Evolutionary conservation across 2,329 filamentous ascomycete species (phyloP), one percentile per base, ranked within the genome.

Genomic region (Trematosphaeria pertusa): DNA sequence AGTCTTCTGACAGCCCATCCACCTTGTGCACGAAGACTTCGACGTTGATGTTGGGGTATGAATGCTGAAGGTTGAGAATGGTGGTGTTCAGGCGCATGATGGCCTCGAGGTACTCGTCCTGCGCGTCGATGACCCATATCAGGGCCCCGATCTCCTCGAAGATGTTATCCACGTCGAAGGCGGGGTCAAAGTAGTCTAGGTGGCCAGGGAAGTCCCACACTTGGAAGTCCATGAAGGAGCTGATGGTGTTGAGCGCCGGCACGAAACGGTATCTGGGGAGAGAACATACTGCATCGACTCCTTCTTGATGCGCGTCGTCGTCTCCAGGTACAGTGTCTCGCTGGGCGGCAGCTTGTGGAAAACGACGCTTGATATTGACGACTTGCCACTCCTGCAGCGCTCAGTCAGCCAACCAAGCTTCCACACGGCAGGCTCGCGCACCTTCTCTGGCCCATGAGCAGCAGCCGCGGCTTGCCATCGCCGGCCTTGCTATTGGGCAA

Each of bases 1-100:
- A 97, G 72, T 99, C 94, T 59, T 97, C 94, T 20, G 90, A 94
- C 12, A 99, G 81, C n/a, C 92, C 93, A 69, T 99, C 94, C 24
- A 97, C 93, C 73, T 99, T 99, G 81, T 99, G 94, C 62, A 99
- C 96, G 73, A 99, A 97, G 39, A 99, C 93, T 70, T 97, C 93
- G 57, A 99, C 89, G 72, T 97, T 96, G 75, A 97, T 94, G 67
- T 90, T 87, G 2, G 93, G 92, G 67, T 96, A 97, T 50, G 85
- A 86, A 57, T 91, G 86, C 68, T 96, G 90, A 1, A 99, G 84
- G 56, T 91, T 89, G 47, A 97, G 79, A 53, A 97, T 96, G 6
- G 92, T 96, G 43, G 85, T 81, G 72, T 96, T 96, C 20, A 99
- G 83, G 7, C 90, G 87, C 43, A 85, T 84, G 37, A 99, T 89